Evolutionary conservation across 2,329 filamentous ascomycete species (phyloP).

Genomic region (Aureobasidium melanogenum): DNA sequence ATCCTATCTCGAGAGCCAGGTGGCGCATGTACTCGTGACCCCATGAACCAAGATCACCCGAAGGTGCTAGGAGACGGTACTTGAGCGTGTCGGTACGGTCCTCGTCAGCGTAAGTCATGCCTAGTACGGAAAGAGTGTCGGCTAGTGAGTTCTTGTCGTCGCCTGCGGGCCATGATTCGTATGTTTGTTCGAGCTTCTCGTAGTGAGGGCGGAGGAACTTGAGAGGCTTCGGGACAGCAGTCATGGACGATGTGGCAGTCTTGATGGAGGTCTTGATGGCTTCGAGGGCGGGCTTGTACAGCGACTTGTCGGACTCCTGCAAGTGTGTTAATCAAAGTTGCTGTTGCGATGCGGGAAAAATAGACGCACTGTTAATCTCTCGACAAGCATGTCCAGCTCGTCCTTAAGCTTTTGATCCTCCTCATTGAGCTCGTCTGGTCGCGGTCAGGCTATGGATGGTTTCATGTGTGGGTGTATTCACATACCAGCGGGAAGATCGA

Average conservation of each 20-base stretch:
- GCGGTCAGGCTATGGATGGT: neutral
- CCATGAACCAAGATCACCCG: constrained; percentile 91
- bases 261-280: constrained; percentile 98
- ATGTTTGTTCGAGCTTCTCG: constrained; percentile 74
- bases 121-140: constrained; percentile 92
- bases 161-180: constrained; percentile 79
- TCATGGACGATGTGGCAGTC: constrained; percentile 99
- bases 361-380: constrained; percentile 68
- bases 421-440: constrained; percentile 81
- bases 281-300: constrained; percentile 88
- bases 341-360: neutral
- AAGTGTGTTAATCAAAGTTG: neutral
- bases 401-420: constrained; percentile 98
- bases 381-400: constrained; percentile 96
- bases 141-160: constrained; percentile 77
- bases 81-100: constrained; percentile 93
- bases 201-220: constrained; percentile 98
- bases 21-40: constrained; percentile 97
- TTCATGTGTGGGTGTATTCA: neutral
- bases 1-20: constrained; percentile 87
- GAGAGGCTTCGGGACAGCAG: constrained; percentile 92
- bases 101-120: constrained; percentile 91
- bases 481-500: constrained; percentile 47
- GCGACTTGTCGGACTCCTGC: constrained; percentile 73
- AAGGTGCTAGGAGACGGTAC: constrained; percentile 82